A percentile compares a stretch with the other conserved stretches of the same genome.
Conservation (phyloP, 2,329 filamentous ascomycete genomes). For the Claviceps africana region DNA sequence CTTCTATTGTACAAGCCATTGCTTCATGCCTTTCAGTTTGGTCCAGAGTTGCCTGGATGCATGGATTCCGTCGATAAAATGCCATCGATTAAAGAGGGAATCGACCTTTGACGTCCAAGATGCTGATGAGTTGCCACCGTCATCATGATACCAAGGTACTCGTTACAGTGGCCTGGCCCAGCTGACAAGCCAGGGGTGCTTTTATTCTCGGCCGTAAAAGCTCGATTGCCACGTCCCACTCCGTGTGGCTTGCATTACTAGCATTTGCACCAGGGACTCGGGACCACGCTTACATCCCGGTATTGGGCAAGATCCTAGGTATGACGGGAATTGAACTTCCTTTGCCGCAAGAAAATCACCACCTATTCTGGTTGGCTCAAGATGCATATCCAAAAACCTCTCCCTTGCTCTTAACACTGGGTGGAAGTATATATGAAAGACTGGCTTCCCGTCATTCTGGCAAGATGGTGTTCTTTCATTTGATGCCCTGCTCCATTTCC, state of each 20-base stretch:
- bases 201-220: neutral
- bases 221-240: neutral
- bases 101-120: neutral
- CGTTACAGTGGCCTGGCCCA: neutral
- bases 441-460: neutral
- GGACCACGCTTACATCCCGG: neutral
- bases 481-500: neutral
- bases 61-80: neutral
- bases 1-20: neutral
- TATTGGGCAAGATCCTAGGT: neutral
- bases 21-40: neutral
- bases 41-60: neutral
- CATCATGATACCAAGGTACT: neutral
- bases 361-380: neutral
- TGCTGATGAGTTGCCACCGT: neutral
- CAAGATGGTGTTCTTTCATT: neutral
- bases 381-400: neutral
- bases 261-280: too few relatives aligned
- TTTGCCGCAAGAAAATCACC: neutral
- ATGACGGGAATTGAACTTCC: neutral
- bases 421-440: neutral
- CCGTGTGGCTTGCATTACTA: neutral
- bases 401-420: neutral
- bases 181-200: neutral
- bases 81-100: neutral